Base-by-base conservation (phyloP, 2,329 filamentous ascomycete genomes). In the Dothidotthia symphoricarpi region DNA sequence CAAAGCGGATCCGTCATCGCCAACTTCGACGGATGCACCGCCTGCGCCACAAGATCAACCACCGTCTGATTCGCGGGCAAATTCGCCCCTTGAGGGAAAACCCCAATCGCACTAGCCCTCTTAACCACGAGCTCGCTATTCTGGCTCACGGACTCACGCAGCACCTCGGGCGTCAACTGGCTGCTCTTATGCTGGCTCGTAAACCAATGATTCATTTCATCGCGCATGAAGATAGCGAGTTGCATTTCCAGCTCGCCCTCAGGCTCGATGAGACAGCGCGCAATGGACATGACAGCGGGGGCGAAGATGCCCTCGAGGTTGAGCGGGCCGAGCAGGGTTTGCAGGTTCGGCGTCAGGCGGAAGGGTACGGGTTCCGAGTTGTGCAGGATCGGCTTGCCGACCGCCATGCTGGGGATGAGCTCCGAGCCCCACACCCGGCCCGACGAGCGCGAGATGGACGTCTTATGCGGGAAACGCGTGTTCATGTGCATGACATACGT, bases 401-500 rank as follows among this genome's bases (percentile, higher is more conserved):
- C 76, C 39, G 88, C 86, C 82, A 98, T 90, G 50, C 84, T 86
- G 0, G 93, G 88, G 69, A 97, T 87, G 35, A 97, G 76, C 67
- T 99, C 93, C 6, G 88, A 88, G 31, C 89, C 90, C 94, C 94
- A 98, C 53, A 98, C 86, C 59, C 94, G 93, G 49, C 94, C 94
- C 5, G 85, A 89, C 19, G 80, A 80, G 16, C 89, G 84, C 9
- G 88, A 85, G 59, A 98, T 94, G 69, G 86, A 85, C 67, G 97
- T 85, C 76, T 98, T 98, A 68, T 90, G 88, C 5, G 93, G 94
- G 67, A 93, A 95, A 19, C 93, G 86, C 65, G 88, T 88, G 64
- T 91, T 88, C 82, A 98, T 97, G 71, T 91, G 91, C 73, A 99
- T 85, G 42, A 96, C 85, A 64, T 97, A 98, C 3, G 93, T 97